Evolutionary conservation across 768 basidiomycete genomes (phyloP).

Genomic region (Suillus luteus): DNA sequence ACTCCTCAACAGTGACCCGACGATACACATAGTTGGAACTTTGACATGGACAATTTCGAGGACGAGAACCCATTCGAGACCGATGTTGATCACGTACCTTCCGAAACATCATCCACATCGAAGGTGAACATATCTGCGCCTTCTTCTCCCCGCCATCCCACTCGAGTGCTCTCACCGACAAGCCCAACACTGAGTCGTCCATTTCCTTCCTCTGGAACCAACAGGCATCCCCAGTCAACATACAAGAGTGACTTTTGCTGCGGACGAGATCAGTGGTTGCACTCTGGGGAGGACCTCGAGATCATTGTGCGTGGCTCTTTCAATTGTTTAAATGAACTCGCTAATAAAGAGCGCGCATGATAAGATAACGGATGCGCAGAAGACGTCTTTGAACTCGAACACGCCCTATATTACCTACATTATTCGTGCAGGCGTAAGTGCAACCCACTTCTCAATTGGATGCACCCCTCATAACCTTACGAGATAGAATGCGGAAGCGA

Average conservation of each 20-base stretch:
- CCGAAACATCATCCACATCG: conserved; percentile 38
- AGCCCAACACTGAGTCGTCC: conserved; percentile 40
- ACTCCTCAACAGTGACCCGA: background rate
- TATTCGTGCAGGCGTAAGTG: conserved; percentile 80
- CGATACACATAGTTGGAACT: background rate
- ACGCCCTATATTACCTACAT: conserved; percentile 95
- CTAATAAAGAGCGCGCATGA: conserved; percentile 20
- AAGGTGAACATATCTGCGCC: conserved; percentile 48
- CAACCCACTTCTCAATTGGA: conserved; percentile 11
- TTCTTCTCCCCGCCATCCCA: conserved; percentile 52
- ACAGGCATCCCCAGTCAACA: conserved; percentile 51
- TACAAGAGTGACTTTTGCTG: conserved; percentile 82
- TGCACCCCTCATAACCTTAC: conserved; percentile 15
- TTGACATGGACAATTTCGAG: conserved; percentile 46
- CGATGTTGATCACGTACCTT: conserved; percentile 38
- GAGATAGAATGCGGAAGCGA: conserved; percentile 72
- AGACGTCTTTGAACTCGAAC: conserved; percentile 86
- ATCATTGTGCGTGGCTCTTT: conserved; percentile 57
- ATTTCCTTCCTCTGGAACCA: conserved; percentile 60
- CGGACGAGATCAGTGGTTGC: conserved; percentile 70
- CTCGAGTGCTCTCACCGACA: conserved; percentile 50
- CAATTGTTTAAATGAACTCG: conserved; percentile 4
- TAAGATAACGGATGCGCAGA: conserved; percentile 94
- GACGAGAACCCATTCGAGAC: conserved; percentile 71
- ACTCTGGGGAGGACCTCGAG: conserved; percentile 81